Base-by-base conservation (phyloP, 2,329 filamentous ascomycete genomes). In the Nakataea oryzae region DNA sequence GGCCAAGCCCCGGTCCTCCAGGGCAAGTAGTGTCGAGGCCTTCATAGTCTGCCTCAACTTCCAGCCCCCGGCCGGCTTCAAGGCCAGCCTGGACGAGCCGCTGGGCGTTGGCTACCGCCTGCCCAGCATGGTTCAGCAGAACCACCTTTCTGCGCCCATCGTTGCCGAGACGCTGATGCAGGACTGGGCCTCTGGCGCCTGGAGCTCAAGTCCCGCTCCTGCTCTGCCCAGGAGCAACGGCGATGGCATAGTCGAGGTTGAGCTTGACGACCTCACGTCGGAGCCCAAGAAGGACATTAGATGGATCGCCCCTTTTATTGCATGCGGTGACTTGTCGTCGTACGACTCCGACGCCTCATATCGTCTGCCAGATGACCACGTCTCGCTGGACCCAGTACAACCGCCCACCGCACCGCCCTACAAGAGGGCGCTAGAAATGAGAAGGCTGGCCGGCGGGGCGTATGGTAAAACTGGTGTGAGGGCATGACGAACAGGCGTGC, bases 301-400 rank as follows among this genome's bases (percentile, higher is more conserved):
- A 60, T 97, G 93, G 92, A 93, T 97, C 68, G 92, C 93, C 3
- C 92, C 93, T 0, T 99, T 99, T 72, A 84, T 99, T 69, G 93
- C 95, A n/a, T 99, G 95, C 73, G 95, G 95, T 57, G 95, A 99
- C 75, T 81, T 99, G 61, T 96, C 92, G 28, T 87, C 91, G 13
- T 99, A 93, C 77, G 95, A 99, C 77, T 92, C 93, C 0, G 95
- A 99, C 79, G 93, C 95, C 4, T 95, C 93, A 5, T 97, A 97
- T 74, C 85, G 89, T 67, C 79, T 99, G 24, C 93, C 95, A 0
- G 89, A 93, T 64, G 89, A 92, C 66, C 85, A 96, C 70, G 84
- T 96, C 61, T 93, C 89, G 67, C 81, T 97, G 59, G 92, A 97
- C 72, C 95, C 95, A 0, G 85, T 99, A 34, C 95, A 97, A 73